Evolutionary conservation across 495 filamentous ascomycete genomes (phyloP).

Genomic region (Xylaria venustula): DNA sequence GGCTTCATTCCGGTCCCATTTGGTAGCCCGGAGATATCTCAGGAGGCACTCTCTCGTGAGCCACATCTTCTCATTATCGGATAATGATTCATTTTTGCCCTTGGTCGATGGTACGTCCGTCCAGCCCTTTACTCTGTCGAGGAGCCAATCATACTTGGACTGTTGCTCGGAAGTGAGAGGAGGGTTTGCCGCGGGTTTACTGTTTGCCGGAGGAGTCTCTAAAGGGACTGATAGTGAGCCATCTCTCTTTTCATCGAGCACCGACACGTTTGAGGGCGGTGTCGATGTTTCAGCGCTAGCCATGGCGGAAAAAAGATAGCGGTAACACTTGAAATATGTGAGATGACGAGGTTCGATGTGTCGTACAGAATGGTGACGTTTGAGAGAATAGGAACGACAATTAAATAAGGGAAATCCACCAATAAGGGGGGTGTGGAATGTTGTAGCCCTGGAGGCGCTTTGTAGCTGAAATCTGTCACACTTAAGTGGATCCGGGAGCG

Average conservation of each 20-base stretch:
- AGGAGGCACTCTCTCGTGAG: slow-evolving; percentile 88
- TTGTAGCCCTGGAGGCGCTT: not conserved
- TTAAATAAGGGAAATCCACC: not conserved
- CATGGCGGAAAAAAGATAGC: slow-evolving; percentile 22
- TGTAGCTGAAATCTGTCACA: too few species aligned
- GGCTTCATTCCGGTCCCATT: slow-evolving; percentile 80
- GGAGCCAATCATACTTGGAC: slow-evolving; percentile 73
- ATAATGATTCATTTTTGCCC: slow-evolving; percentile 63
- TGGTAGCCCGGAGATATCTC: slow-evolving; percentile 88
- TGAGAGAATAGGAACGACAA: not conserved
- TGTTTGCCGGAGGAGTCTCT: slow-evolving; percentile 53
- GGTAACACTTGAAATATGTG: not conserved
- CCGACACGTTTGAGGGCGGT: slow-evolving; percentile 20
- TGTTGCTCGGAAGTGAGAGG: slow-evolving; percentile 74
- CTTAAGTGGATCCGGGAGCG: too few species aligned
- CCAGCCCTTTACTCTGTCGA: slow-evolving; percentile 67
- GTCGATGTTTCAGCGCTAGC: slow-evolving; percentile 21
- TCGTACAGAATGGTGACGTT: not conserved
- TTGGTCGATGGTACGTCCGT: slow-evolving; percentile 65
- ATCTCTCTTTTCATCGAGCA: slow-evolving; percentile 42
- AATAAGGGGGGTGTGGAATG: not conserved
- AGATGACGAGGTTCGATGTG: not conserved
- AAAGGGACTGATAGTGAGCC: slow-evolving; percentile 69
- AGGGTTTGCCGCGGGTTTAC: slow-evolving; percentile 51
- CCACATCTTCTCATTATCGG: slow-evolving; percentile 82